Evolutionary conservation across 176 grass and related monocot genomes (phyloP), one percentile per base, ranked within the genome.

Genomic region (Rhynchospora breviuscula): DNA sequence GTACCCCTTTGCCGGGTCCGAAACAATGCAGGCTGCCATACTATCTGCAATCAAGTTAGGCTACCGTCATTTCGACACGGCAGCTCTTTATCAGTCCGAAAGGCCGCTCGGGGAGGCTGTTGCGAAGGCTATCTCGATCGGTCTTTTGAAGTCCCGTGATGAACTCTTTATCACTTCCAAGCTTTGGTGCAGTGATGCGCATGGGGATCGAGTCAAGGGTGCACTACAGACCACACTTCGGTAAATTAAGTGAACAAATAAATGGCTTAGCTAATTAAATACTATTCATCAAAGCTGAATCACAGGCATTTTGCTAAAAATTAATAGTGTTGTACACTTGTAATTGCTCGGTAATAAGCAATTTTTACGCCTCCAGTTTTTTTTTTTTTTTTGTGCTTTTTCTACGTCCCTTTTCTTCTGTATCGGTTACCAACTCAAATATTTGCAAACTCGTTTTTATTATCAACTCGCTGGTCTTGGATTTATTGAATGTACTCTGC

Each of bases 91-190:
- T 79, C 80, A 69, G 69, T 69, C 79, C 1, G 80, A 87, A 75
- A 60, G 12, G 46, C 60, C 86, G n/a, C 46, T 84, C 2, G 86
- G 86, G 2, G 69, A 83, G 17, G 86, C 80, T 10, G 61, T 87
- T 18, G 59, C 45, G 5, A 79, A 79, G 68, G 80, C 86, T 25
- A 51, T 87, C 29, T 56, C 59, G 8, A 51, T 18, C 1, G 86
- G 86, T 10, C 57, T 67, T 48, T 31, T 87, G 52, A 21, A 10
- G 22, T 87, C 86, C 3, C 54, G 86, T 6, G 69, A 67, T 21
- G 69, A 87, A 59, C 71, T 87, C 58, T 87, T 87, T 71, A 83
- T 87, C 86, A 83, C 86, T 80, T 84, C 86, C 69, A 87, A 87
- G 80, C 80, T 87, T 0, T 87, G 86, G 80, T 79, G 40, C 26